phyloP scores from a whole-genome alignment of 1,284 basidiomycete species.

The Ceratobasidium sp. region DNA sequence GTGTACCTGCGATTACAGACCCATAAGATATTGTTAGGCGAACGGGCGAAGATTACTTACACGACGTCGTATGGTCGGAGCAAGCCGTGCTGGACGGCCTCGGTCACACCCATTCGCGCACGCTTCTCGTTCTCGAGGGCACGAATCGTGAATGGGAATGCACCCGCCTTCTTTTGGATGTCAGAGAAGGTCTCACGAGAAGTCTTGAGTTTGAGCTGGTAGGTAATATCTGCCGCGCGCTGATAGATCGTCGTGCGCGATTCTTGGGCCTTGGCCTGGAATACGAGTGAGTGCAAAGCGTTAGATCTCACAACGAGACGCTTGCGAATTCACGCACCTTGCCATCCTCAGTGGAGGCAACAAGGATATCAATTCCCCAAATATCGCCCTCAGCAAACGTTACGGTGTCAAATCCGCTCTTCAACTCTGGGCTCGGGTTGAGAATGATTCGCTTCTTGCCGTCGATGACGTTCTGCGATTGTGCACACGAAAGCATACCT shows the following conservation, averaged over 20 bases:
- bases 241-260: constrained; percentile 94
- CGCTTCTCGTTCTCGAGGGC: constrained; percentile 95
- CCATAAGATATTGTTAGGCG: neutral
- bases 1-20: constrained; percentile 67
- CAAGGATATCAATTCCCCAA: constrained; percentile 93
- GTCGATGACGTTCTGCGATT: constrained; percentile 93
- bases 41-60: constrained; percentile 60
- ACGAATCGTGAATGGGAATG: constrained; percentile 98
- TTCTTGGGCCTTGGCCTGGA: constrained; percentile 67
- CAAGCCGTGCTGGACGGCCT: constrained; percentile 92
- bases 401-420: constrained; percentile 82
- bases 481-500: constrained; percentile 93
- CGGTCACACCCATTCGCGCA: constrained; percentile 93
- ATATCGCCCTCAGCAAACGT: constrained; percentile 95
- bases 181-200: constrained; percentile 95
- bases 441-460: constrained; percentile 96
- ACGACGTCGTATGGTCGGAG: constrained; percentile 91
- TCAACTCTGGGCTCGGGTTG: constrained; percentile 86
- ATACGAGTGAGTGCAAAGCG: neutral
- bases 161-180: constrained; percentile 96
- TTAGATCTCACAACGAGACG: too few relatives aligned
- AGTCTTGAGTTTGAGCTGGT: constrained; percentile 98
- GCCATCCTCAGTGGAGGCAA: constrained; percentile 89
- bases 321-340: constrained; percentile 64
- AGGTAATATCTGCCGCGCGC: constrained; percentile 86